Conservation (phyloP, 2,329 filamentous ascomycete genomes). For the Pseudogymnoascus sp. region DNA sequence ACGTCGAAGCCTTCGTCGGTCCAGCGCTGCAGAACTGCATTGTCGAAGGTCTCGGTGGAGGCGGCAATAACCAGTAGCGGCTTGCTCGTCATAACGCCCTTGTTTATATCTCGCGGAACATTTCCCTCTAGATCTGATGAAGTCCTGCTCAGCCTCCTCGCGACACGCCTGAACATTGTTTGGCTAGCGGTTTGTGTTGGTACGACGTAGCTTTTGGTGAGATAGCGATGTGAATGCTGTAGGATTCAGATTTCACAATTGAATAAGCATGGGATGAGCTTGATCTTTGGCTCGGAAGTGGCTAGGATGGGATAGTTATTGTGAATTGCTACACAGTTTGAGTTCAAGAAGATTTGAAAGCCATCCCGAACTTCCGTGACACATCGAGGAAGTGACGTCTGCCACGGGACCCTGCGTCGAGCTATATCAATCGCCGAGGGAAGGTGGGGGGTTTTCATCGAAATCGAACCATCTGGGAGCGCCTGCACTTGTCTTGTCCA, state of each 20-base stretch:
- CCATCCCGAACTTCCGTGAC: no score
- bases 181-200: neutral
- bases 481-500: neutral
- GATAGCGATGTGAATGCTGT: neutral
- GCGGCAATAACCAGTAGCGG: conserved; percentile 38
- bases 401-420: neutral
- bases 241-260: neutral
- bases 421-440: neutral
- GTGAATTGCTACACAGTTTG: neutral
- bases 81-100: neutral
- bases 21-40: conserved; percentile 45
- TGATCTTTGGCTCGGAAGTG: neutral
- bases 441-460: neutral
- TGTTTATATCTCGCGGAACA: neutral
- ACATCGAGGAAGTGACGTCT: neutral
- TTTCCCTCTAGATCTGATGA: neutral
- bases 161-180: neutral
- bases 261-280: neutral
- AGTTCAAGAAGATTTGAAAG: neutral
- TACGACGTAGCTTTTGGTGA: neutral
- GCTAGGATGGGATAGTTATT: neutral
- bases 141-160: neutral
- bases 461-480: neutral
- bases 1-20: conserved; percentile 52
- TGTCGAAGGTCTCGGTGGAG: conserved; percentile 48